These are phyloP conservation scores for Fusarium mundagurra DNA, from an alignment of 2,329 filamentous ascomycete species.

Conservation along the genomic window DNA sequence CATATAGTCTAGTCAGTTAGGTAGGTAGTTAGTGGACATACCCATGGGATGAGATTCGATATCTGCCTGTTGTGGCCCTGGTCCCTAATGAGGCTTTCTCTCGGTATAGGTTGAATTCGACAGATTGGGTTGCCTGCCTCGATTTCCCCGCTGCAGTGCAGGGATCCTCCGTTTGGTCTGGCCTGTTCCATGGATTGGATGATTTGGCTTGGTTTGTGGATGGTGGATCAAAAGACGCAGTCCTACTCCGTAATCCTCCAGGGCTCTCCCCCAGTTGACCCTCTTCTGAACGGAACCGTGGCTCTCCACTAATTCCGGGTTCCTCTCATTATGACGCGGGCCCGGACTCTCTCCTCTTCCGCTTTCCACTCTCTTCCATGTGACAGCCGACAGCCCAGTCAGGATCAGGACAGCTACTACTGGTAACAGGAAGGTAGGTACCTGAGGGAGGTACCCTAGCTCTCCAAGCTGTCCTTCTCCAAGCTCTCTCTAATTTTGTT, in stretches of 20 bases:
- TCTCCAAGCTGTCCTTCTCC: conserved; percentile 9
- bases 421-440: background rate
- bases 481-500: background rate
- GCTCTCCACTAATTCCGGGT: conserved; percentile 11
- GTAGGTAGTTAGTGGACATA: background rate
- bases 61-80: background rate
- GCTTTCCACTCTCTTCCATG: conserved; percentile 36
- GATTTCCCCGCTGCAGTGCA: conserved; percentile 21
- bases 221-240: conserved; percentile 9
- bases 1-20: background rate
- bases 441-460: conserved; percentile 1
- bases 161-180: conserved; percentile 1
- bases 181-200: background rate
- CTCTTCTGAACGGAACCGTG: background rate
- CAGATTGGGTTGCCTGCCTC: background rate
- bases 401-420: background rate
- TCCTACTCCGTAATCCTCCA: background rate
- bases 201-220: background rate
- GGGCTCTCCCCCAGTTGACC: conserved; percentile 1
- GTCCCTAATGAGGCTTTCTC: background rate
- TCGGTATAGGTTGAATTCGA: background rate
- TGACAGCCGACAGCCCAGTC: conserved; percentile 21
- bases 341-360: conserved; percentile 24
- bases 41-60: background rate
- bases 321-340: conserved; percentile 26